Base-by-base conservation (phyloP, 1,139 yeast genomes). In the Saccharomyces hybrid region DNA sequence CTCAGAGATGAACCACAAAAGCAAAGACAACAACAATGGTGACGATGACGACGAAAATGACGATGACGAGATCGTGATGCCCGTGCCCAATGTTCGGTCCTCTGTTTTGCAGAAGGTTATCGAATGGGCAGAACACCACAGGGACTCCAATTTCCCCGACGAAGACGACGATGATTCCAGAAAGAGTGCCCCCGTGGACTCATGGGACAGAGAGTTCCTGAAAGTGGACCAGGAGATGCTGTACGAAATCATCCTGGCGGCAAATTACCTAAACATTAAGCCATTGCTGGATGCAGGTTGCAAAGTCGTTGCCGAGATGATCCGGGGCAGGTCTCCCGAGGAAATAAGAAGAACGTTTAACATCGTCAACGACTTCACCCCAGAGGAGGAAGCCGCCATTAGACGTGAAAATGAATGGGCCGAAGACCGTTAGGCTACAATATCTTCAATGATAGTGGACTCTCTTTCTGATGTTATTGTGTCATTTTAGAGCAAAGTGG, bases 351-450 rank as follows among this genome's bases (percentile, higher is more conserved):
- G 89, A 72, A 88, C 96, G 1, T 95, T 95, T 77, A 95, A 95
- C 73, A 95, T 95, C 64, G 95, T 86, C 57, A 89, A 91, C 70
- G 99, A 95, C 72, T 93, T 95, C 73, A 88, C 96, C 46, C 97
- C 98, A 3, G 99, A 95, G 71, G 99, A 95, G 73, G 99, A 93
- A 75, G 97, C 95, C 50, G 98, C 97, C 54, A 93, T 95, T 63
- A 86, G 95, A 69, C 83, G 97, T 67, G 99, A 93, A 73, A 93
- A 93, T 70, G 99, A 93, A 72, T 93, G 99, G 99, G 99, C 99
- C 26, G 99, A 93, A 72, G 99, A 93, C 72, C 90, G 97, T 69
- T 90, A 71, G 44, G 5, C n/a, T 38, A 16, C 23, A 7, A 2
- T 4, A 5, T 7, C 44, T 38, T n/a, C 23, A 2, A 38, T 19